Evolutionary conservation across 1,139 yeast genomes (phyloP).

Genomic region (Arxiozyma telluris): DNA sequence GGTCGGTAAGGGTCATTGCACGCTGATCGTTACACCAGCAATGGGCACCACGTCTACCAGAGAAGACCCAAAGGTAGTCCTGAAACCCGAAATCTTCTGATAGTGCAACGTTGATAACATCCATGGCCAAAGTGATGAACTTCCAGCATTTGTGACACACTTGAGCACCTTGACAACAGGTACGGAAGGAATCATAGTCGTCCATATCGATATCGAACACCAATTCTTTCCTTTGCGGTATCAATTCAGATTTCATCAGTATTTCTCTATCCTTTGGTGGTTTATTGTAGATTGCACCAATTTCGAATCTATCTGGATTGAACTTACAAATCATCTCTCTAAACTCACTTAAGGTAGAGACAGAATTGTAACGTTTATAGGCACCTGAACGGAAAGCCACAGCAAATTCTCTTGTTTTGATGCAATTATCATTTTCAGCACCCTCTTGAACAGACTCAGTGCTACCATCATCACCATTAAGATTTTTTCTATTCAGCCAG

Average conservation of each 20-base stretch:
- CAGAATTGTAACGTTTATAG: constrained; percentile 84
- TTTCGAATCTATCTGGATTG: constrained; percentile 86
- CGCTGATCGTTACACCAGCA: constrained; percentile 92
- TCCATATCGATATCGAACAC: constrained; percentile 97
- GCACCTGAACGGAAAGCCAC: constrained; percentile 80
- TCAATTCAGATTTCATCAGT: constrained; percentile 70
- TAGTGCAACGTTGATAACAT: constrained; percentile 61
- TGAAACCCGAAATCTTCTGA: constrained; percentile 84
- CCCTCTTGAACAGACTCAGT: not conserved
- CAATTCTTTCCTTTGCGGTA: constrained; percentile 75
- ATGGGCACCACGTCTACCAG: constrained; percentile 99
- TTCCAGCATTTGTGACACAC: constrained; percentile 92
- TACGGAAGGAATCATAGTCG: constrained; percentile 88
- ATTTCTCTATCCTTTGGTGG: constrained; percentile 79
- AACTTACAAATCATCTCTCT: constrained; percentile 61
- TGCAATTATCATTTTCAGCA: constrained; percentile 34
- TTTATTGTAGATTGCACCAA: constrained; percentile 85
- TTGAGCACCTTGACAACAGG: constrained; percentile 81
- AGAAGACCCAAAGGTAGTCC: constrained; percentile 86
- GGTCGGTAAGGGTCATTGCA: constrained; percentile 68
- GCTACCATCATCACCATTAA: constrained; percentile 23
- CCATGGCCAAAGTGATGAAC: constrained; percentile 80
- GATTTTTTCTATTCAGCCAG: constrained; percentile 61
- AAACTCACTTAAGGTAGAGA: constrained; percentile 57
- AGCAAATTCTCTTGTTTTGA: constrained; percentile 88